Conservation (phyloP, 148 eudicot genomes). For the Drosera capensis region DNA sequence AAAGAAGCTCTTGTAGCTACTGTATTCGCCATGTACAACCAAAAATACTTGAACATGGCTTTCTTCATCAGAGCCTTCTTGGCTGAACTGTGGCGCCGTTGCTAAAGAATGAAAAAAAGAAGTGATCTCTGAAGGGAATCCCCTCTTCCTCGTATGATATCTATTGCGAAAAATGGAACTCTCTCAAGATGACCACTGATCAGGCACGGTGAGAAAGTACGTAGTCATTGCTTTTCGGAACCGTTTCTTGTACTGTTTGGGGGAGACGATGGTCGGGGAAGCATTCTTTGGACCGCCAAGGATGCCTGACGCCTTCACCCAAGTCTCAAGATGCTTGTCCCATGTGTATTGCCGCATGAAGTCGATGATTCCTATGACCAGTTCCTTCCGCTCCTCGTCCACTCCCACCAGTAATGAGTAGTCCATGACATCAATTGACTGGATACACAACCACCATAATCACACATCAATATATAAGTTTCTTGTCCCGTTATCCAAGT, state of each 20-base stretch:
- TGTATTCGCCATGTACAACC: too few species aligned
- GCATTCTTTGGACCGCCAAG: slow-evolving; percentile 82
- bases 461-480: neutral
- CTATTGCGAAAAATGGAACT: too few species aligned
- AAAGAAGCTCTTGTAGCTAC: too few species aligned
- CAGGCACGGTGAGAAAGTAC: slow-evolving; percentile 85
- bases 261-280: slow-evolving; percentile 86
- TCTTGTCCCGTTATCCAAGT: neutral
- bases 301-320: slow-evolving; percentile 97
- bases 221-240: slow-evolving; percentile 94
- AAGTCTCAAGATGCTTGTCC: slow-evolving; percentile 99
- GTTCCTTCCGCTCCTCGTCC: slow-evolving; percentile 75
- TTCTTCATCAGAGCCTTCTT: too few species aligned
- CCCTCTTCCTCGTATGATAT: too few species aligned
- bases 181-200: slow-evolving; percentile 81
- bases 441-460: slow-evolving; percentile 6
- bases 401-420: slow-evolving; percentile 90
- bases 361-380: slow-evolving; percentile 85
- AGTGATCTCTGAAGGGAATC: too few species aligned
- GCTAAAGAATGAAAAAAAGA: too few species aligned
- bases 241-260: slow-evolving; percentile 80
- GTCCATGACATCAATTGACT: slow-evolving; percentile 94
- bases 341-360: slow-evolving; percentile 93
- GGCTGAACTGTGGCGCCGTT: too few species aligned
- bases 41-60: too few species aligned